Base-by-base conservation (phyloP, 2,329 filamentous ascomycete genomes). In the Phialocephala sp. region DNA sequence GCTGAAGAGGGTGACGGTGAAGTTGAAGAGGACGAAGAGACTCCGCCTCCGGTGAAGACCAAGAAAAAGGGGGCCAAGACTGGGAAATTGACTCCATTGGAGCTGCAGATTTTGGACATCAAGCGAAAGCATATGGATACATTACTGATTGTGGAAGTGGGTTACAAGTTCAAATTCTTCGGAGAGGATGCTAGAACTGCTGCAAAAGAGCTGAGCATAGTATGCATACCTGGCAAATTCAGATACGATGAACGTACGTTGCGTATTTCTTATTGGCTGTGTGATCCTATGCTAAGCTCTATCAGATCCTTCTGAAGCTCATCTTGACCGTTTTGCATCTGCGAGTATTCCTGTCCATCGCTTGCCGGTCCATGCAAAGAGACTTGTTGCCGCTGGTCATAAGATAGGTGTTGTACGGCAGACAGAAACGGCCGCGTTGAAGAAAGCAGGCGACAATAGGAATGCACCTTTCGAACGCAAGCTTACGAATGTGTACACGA, bases 91-190 rank as follows among this genome's bases (percentile, higher is more conserved):
- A 99, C 95, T 0, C 95, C 95, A 0, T 91, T 99, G 89, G 94
- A 98, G 77, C 86, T 91, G 47, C 95, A 98, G 74, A 91, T 97
- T 65, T 84, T 99, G 6, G 94, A 97, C 20, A 97, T 99, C 78
- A 99, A 99, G 80, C 85, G 89, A 66, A 92, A 94, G 72, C 89
- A 98, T 76, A 85, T 93, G 81, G 95, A 98, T 76, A 95, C 94
- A 0, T 74, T 99, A 22, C 83, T 99, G 62, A 91, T 98, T 14
- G 89, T 98, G 60, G 94, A 99, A 77, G 95, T 98, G 9, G 95
- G 95, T 59, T 99, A 99, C 81, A 99, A 99, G 77, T 99, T 97
- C 79, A 89, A 91, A 39, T 97, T 99, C 81, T 97, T 97, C 75
- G 95, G 95, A 12, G 94, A 98, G 74, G 95, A 99, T 80, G 95